A percentile compares a stretch with the other conserved stretches of the same genome.
phyloP scores from a whole-genome alignment of 768 basidiomycete species.

The Boletus huronensis region DNA sequence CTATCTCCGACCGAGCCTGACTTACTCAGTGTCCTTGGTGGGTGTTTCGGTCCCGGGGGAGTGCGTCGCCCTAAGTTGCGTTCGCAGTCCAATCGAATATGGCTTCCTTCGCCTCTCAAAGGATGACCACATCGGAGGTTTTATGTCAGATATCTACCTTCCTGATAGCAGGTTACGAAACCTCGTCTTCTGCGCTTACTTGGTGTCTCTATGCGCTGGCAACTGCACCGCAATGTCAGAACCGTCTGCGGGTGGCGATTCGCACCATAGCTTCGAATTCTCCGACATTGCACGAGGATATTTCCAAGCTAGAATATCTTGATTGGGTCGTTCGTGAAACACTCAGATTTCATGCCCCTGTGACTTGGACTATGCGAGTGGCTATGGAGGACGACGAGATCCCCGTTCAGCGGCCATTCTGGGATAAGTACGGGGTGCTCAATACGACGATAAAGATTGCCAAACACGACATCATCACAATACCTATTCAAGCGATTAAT shows the following conservation, averaged over 20 bases:
- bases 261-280: constrained; percentile 24
- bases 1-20: constrained; percentile 27
- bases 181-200: constrained; percentile 52
- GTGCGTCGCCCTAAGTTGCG: neutral
- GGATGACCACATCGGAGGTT: constrained; percentile 56
- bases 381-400: constrained; percentile 47
- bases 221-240: constrained; percentile 43
- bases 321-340: constrained; percentile 61
- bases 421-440: constrained; percentile 31
- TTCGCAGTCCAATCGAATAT: constrained; percentile 58
- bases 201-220: constrained; percentile 63
- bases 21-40: constrained; percentile 54
- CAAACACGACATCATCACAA: constrained; percentile 53
- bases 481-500: constrained; percentile 62
- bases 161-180: constrained; percentile 64
- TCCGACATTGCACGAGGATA: constrained; percentile 20
- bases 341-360: constrained; percentile 52
- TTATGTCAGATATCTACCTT: constrained; percentile 64
- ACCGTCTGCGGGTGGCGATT: constrained; percentile 44
- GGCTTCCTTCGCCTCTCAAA: constrained; percentile 38
- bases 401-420: constrained; percentile 41
- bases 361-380: constrained; percentile 59
- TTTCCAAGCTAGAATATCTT: constrained; percentile 49
- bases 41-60: constrained; percentile 20
- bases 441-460: constrained; percentile 37